phyloP scores from a whole-genome alignment of 2,329 filamentous ascomycete genomes.

The Aureobasidium sp. region DNA sequence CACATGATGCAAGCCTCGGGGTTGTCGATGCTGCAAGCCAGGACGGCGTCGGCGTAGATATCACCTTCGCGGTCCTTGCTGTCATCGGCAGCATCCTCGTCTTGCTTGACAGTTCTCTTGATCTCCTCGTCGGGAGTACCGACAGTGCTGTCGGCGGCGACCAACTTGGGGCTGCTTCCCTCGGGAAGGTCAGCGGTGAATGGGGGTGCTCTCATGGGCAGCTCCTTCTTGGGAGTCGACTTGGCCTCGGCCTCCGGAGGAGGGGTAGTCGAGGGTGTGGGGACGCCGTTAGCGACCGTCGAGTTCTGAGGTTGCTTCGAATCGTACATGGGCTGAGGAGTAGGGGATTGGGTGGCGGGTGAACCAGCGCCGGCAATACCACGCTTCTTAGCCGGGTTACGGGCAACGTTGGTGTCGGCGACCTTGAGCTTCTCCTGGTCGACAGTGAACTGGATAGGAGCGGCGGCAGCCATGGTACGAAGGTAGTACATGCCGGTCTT shows the following conservation, averaged over 20 bases:
- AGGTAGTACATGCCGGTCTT: conserved; percentile 99
- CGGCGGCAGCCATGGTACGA: conserved; percentile 91
- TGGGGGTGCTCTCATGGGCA: conserved; percentile 53
- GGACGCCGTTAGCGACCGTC: conserved; percentile 52
- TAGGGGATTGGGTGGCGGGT: conserved; percentile 22
- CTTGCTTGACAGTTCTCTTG: conserved; percentile 47
- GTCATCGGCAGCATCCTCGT: conserved; percentile 66
- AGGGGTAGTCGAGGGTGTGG: conserved; percentile 63
- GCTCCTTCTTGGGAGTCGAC: conserved; percentile 44
- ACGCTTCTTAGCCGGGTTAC: conserved; percentile 63
- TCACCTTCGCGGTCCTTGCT: conserved; percentile 75
- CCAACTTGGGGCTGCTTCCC: conserved; percentile 69
- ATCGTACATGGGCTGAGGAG: conserved; percentile 61
- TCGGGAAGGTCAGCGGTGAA: conserved; percentile 75
- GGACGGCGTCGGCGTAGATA: conserved; percentile 88
- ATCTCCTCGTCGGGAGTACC: conserved; percentile 57
- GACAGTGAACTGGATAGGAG: conserved; percentile 97
- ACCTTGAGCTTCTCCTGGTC: conserved; percentile 93
- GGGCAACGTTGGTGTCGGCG: conserved; percentile 70
- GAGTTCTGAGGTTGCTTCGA: conserved; percentile 44
- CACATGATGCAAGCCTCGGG: conserved; percentile 95
- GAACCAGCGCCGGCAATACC: conserved; percentile 46
- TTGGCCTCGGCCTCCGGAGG: conserved; percentile 46
- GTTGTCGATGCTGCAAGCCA: conserved; percentile 96
- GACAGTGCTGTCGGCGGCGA: conserved; percentile 61